Percentiles rank a stretch among this genome's conserved stretches.
Conservation (phyloP, 495 filamentous ascomycete genomes). For the Penicillium macrosclerotiorum region DNA sequence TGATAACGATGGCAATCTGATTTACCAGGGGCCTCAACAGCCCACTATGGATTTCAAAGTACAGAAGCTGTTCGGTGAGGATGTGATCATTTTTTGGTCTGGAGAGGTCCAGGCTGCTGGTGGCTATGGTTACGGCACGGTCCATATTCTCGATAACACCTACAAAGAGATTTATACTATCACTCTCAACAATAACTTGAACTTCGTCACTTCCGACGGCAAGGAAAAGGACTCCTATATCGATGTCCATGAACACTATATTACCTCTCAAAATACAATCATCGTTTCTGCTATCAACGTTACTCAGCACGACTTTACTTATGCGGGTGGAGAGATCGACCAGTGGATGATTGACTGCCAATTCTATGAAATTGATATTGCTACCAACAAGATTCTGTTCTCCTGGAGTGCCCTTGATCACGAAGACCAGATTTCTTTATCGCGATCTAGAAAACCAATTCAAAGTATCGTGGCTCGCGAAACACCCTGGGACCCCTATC, state of each 20-base stretch:
- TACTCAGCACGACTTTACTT: conserved; percentile 46
- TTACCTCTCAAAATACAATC: conserved; percentile 48
- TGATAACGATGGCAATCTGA: conserved; percentile 30
- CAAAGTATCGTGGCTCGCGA: conserved; percentile 16
- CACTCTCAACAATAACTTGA: conserved; percentile 22
- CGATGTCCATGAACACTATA: conserved; percentile 48
- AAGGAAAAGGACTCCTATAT: conserved; percentile 28
- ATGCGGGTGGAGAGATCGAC: conserved; percentile 31
- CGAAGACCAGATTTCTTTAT: conserved; percentile 13
- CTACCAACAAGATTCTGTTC: conserved; percentile 31
- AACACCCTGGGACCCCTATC: conserved; percentile 38
- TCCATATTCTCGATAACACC: conserved; percentile 38
- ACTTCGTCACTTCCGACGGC: conserved; percentile 30
- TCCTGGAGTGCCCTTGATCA: conserved; percentile 37
- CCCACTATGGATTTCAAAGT: conserved; percentile 36
- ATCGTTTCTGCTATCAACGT: conserved; percentile 55
- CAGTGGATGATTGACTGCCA: conserved; percentile 48
- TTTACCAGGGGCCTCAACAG: conserved; percentile 33
- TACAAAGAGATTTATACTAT: conserved; percentile 41
- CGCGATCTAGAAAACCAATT: conserved; percentile 25
- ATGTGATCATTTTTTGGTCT: conserved; percentile 38
- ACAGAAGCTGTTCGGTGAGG: conserved; percentile 29
- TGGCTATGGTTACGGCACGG: conserved; percentile 32
- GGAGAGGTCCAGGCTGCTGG: conserved; percentile 33
- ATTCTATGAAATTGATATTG: conserved; percentile 44